A percentile compares a stretch with the other conserved stretches of the same genome.
These are phyloP conservation scores for Amylocarpus encephaloides DNA, from an alignment of 2,329 filamentous ascomycete species.

Conservation along the genomic window DNA sequence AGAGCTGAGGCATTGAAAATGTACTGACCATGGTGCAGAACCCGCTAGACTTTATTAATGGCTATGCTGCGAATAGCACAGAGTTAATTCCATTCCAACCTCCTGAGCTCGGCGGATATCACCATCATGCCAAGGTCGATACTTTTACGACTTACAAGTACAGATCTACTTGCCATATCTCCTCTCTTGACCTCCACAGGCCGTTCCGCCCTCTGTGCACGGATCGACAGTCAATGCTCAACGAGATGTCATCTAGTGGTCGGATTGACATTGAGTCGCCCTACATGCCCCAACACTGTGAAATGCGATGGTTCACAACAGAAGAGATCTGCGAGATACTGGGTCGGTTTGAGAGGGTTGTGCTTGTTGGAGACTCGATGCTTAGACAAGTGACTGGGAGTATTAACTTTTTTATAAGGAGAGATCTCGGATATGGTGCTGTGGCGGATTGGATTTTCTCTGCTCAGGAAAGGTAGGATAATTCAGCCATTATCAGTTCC, in stretches of 20 bases:
- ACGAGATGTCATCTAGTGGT: conserved; percentile 34
- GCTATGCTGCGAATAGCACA: conserved; percentile 7
- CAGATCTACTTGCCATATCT: conserved; percentile 38
- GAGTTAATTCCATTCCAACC: conserved; percentile 15
- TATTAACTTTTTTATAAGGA: conserved; percentile 40
- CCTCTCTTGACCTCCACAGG: conserved; percentile 38
- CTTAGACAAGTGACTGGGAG: conserved; percentile 42
- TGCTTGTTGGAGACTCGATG: conserved; percentile 44
- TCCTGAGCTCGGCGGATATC: conserved; percentile 12
- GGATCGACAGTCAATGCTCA: conserved; percentile 34
- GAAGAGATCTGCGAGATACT: conserved; percentile 41
- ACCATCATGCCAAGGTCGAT: conserved; percentile 27
- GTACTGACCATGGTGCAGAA: neutral
- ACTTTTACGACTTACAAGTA: conserved; percentile 39
- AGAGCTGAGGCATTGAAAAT: neutral
- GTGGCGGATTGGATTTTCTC: conserved; percentile 45
- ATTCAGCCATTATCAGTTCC: neutral
- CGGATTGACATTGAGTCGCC: conserved; percentile 40
- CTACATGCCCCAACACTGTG: conserved; percentile 40
- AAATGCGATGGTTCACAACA: conserved; percentile 43
- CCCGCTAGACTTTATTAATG: neutral
- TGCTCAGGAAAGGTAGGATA: conserved; percentile 33
- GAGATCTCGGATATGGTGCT: conserved; percentile 42
- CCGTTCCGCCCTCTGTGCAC: conserved; percentile 33
- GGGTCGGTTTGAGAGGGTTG: conserved; percentile 39